phyloP scores from a whole-genome alignment of 768 basidiomycete genomes.

The Leucosporidium scottii region DNA sequence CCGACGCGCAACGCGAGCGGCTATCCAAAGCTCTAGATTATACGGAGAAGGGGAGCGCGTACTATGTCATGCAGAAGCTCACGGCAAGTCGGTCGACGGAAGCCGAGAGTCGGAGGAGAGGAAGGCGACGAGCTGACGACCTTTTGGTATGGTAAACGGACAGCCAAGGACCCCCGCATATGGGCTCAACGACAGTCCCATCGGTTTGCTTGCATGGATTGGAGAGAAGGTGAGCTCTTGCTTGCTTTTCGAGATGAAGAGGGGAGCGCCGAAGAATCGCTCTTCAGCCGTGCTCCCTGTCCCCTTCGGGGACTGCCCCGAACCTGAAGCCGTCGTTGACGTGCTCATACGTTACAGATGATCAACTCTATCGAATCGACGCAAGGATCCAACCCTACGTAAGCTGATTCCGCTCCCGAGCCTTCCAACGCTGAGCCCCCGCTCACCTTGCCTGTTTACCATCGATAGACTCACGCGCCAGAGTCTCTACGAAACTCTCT shows the following conservation, averaged over 20 bases:
- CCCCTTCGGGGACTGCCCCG: too few species aligned
- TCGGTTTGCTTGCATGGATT: constrained; percentile 34
- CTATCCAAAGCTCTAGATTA: background rate
- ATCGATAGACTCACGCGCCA: constrained; percentile 1
- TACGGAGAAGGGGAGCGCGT: constrained; percentile 13
- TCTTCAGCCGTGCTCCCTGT: too few species aligned
- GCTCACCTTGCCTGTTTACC: background rate
- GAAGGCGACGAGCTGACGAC: background rate
- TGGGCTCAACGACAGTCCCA: constrained; percentile 21
- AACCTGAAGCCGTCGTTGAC: too few species aligned
- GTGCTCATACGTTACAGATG: background rate
- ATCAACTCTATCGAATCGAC: constrained; percentile 1
- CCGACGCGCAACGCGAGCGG: constrained; percentile 1
- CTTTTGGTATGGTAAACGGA: background rate
- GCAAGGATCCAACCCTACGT: constrained; percentile 12
- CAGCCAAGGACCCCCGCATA: constrained; percentile 25
- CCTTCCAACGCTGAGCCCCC: background rate
- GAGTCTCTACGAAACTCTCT: constrained; percentile 4
- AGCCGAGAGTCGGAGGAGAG: too few species aligned
- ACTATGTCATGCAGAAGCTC: constrained; percentile 16
- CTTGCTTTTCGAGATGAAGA: too few species aligned
- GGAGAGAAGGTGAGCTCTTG: constrained; percentile 27
- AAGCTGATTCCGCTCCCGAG: background rate
- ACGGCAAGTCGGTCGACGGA: background rate
- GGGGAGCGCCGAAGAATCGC: too few species aligned